Base-by-base conservation (phyloP, 495 filamentous ascomycete species). In the Paragyromitra xinjiangensis region DNA sequence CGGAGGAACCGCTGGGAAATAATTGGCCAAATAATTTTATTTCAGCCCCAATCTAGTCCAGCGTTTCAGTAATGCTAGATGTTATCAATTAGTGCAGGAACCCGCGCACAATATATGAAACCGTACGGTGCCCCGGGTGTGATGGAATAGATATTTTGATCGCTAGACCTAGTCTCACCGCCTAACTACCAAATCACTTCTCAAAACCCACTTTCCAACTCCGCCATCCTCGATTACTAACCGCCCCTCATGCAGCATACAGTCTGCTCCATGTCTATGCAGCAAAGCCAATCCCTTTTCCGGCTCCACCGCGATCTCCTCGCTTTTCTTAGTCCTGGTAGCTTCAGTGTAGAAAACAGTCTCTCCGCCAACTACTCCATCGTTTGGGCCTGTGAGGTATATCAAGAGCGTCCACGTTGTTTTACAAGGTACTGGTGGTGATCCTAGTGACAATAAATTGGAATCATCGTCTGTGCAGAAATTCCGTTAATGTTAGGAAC, bases 391-490 rank as follows among this genome's bases (percentile, higher is more conserved):
- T 0, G 92, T 94, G 42, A 98, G 88, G 79, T 98, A 98, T 64
- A 97, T 89, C 0, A 97, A 87, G 6, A 97, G 87, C 0, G 95
- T 97, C 94, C 94, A 98, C 0, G 94, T 97, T 16, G 95, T 97
- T 80, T 89, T 90, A 1, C 89, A 92, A n/a, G 85, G 75, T 0
- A 84, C 82, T 0, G 85, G 75, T 26, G 85, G 78, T 0, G 87
- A 83, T 3, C 85, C 85, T 55, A 94, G 86, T 2, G 85, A 86
- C 22, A 95, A 81, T 66, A 84, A 85, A 76, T 94, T 92, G 14
- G 91, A 91, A 79, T 96, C 94, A 83, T 95, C 93, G 77, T 95
- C 91, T 93, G 82, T 58, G 37, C 26, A 76, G 5, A 19, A 45
- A 22, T 34, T 14, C 53, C 62, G 24, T 62, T 9, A 59, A 16